Evolutionary conservation across 257 asterid species (phyloP).

Genomic region (Penstemon eatonii): DNA sequence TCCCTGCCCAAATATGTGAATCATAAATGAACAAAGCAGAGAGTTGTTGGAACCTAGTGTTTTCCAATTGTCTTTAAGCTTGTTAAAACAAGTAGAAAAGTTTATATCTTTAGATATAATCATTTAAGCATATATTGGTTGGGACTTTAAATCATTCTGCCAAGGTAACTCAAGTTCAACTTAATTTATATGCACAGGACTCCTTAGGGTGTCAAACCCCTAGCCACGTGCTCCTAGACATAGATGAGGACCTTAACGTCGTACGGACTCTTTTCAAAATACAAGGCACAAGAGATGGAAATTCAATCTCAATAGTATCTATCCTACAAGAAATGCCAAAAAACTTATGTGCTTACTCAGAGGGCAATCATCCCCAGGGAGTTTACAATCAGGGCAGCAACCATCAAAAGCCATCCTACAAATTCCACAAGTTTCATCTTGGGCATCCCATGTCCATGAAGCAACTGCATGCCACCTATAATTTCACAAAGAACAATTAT

Average conservation of each 20-base stretch:
- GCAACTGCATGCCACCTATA: slow-evolving; percentile 85
- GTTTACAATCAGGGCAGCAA: slow-evolving; percentile 88
- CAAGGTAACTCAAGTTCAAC: no score
- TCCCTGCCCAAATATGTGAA: not conserved
- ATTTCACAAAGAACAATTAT: slow-evolving; percentile 1
- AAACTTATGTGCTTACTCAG: slow-evolving; percentile 45
- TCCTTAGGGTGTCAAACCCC: no score
- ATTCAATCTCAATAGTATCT: not conserved
- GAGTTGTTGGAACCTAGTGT: not conserved
- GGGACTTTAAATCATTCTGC: no score
- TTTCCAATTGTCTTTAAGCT: not conserved
- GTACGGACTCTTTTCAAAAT: no score
- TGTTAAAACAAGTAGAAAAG: not conserved
- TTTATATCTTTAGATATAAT: not conserved
- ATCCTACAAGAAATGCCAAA: not conserved
- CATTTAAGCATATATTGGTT: not conserved
- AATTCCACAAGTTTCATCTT: slow-evolving; percentile 92
- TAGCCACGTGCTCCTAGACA: no score
- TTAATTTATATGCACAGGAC: no score
- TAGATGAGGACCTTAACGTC: no score
- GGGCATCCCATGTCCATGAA: slow-evolving; percentile 99
- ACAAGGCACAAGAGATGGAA: no score
- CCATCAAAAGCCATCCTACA: slow-evolving; percentile 94
- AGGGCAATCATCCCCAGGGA: slow-evolving; percentile 94
- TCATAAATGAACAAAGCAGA: not conserved